Evolutionary conservation across 139 green algal species (phyloP).

Genomic region (Chlamydomonas sp.): DNA sequence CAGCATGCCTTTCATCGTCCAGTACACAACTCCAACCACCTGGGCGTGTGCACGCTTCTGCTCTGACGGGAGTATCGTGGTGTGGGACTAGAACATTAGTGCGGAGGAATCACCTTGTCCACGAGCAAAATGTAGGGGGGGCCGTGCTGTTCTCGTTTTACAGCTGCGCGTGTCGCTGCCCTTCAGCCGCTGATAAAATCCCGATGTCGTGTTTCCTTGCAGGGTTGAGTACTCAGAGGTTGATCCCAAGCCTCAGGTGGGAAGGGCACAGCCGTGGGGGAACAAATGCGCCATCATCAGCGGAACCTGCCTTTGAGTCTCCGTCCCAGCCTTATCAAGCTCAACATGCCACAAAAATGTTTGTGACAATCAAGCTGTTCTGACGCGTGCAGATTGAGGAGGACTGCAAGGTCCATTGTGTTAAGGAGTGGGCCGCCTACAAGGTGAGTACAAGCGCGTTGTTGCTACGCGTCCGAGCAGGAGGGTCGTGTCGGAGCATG

Average conservation of each 20-base stretch:
- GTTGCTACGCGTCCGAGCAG: not conserved
- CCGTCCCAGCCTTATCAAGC: not conserved
- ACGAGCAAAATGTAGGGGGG: not conserved
- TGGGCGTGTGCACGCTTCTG: no score
- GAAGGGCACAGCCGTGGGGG: no score
- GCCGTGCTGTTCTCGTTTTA: not conserved
- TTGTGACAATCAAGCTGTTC: not conserved
- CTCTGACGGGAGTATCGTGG: no score
- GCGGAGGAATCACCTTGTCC: not conserved
- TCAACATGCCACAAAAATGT: not conserved
- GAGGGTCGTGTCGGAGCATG: not conserved
- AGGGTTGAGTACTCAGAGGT: constrained; percentile 72
- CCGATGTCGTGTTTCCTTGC: not conserved
- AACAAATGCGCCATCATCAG: not conserved
- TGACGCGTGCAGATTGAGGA: constrained; percentile 63
- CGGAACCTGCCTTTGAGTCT: not conserved
- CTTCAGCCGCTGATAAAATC: not conserved
- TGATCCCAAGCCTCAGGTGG: constrained; percentile 66
- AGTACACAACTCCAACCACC: no score
- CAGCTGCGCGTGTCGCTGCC: not conserved
- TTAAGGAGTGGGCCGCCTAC: constrained; percentile 66
- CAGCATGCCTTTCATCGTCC: no score
- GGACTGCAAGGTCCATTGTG: constrained; percentile 69
- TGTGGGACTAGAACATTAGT: not conserved
- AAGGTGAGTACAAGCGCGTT: constrained; percentile 39